Evolutionary conservation across 2,329 filamentous ascomycete genomes (phyloP), one percentile per base, ranked within the genome.

Genomic region (Hypoxylon sp.): DNA sequence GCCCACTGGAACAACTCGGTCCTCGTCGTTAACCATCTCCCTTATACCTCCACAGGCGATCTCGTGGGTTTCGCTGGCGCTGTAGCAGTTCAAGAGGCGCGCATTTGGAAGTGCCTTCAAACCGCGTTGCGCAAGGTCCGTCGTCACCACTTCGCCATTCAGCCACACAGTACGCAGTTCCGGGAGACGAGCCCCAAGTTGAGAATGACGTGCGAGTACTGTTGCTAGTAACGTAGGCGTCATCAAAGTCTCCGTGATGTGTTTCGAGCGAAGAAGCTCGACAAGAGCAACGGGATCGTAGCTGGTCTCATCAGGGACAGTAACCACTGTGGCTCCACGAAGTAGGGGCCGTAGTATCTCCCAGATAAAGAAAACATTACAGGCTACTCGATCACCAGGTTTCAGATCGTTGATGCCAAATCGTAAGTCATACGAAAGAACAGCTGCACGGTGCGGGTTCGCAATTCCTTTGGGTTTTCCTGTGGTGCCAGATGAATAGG

Each of bases 311-410:
- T 93, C 89, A 1, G 89, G 87, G 11, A 92, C 83, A 3, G 86
- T 82, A 15, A 91, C 81, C 3, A 90, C 87, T 0, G 89, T 90
- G 2, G 88, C 89, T 61, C 89, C 89, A 45, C 89, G 81, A 45
- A 93, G 68, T 32, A 93, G 75, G 6, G 89, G 89, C 4, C 89
- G 86, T 45, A 93, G 70, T 48, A 92, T 91, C 68, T 93, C 89
- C 89, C 89, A 93, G 35, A 92, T 79, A 67, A 93, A 93, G 70
- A 92, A 93, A 51, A 92, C 89, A 75, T 92, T 93, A 73, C 89
- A 92, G n/a, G 89, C 89, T 7, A 92, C 88, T 5, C 89, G 82
- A 61, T 91, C 89, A 11, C 88, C 88, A 0, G 85, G 86, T 12
- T 79, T 71, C 2, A 90, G 74, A 67, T 92, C 86, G 59, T 84